Conservation (phyloP, 2,329 filamentous ascomycete genomes). For the Colletotrichum godetiae region DNA sequence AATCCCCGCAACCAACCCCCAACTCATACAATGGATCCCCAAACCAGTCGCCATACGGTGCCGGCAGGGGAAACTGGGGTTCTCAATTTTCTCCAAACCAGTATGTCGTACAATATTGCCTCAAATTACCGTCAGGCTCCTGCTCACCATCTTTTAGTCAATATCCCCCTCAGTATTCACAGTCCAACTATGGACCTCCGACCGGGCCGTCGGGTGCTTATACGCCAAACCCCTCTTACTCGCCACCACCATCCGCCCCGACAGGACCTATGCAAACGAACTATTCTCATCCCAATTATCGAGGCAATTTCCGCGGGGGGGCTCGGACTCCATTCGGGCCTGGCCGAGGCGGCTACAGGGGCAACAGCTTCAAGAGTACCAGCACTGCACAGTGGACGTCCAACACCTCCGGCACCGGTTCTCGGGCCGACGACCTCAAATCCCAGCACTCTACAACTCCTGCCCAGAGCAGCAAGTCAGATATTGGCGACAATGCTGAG, state of each 20-base stretch:
- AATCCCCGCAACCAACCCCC: slow-evolving; percentile 69
- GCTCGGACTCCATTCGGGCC: slow-evolving; percentile 63
- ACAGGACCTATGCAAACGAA: slow-evolving; percentile 65
- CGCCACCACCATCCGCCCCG: slow-evolving; percentile 67
- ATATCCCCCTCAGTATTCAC: slow-evolving; percentile 70
- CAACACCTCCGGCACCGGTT: slow-evolving; percentile 52
- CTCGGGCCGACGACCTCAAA: slow-evolving; percentile 51
- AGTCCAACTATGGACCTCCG: slow-evolving; percentile 63
- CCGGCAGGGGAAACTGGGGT: slow-evolving; percentile 63
- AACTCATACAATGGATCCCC: slow-evolving; percentile 66
- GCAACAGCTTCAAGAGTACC: slow-evolving; percentile 72
- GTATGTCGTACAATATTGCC: slow-evolving; percentile 37
- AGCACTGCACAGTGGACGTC: slow-evolving; percentile 76
- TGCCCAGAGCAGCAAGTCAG: slow-evolving; percentile 38
- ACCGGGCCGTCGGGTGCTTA: slow-evolving; percentile 66
- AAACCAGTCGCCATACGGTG: slow-evolving; percentile 70
- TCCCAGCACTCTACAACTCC: slow-evolving; percentile 40
- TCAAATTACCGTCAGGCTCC: not conserved
- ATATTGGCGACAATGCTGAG: slow-evolving; percentile 50
- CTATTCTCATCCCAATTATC: slow-evolving; percentile 58
- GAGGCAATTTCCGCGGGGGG: slow-evolving; percentile 59
- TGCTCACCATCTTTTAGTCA: slow-evolving; percentile 57
- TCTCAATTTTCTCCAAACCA: slow-evolving; percentile 53
- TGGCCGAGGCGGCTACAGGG: slow-evolving; percentile 64
- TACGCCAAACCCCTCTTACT: slow-evolving; percentile 58